Conservation (phyloP, 768 basidiomycete species). For the Lactarius pseudohatsudake region DNA sequence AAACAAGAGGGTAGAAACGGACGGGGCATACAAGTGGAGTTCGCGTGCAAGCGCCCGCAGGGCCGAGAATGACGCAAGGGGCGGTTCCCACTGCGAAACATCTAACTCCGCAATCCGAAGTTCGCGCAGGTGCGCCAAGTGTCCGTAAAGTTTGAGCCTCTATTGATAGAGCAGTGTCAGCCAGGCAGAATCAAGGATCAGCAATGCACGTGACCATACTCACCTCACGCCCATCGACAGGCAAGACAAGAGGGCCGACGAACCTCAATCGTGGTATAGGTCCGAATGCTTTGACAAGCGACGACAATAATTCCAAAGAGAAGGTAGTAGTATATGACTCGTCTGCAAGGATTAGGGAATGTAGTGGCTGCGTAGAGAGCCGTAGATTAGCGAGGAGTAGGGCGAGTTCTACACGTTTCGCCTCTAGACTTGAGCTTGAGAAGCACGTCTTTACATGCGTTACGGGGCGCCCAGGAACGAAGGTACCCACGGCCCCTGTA, state of each 20-base stretch:
- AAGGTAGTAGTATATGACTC: constrained; percentile 55
- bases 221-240: constrained; percentile 56
- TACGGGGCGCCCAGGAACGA: constrained; percentile 59
- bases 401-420: constrained; percentile 54
- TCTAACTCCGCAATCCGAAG: constrained; percentile 63
- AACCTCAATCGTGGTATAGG: constrained; percentile 47
- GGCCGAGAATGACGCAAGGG: constrained; percentile 51
- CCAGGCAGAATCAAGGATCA: neutral
- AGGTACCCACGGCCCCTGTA: constrained; percentile 55
- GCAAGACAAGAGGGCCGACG: constrained; percentile 63
- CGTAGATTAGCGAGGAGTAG: constrained; percentile 48
- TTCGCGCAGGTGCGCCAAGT: constrained; percentile 51
- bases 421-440: constrained; percentile 47
- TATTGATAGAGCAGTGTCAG: constrained; percentile 31
- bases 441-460: constrained; percentile 69
- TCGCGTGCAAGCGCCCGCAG: constrained; percentile 60
- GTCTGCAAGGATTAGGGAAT: constrained; percentile 62
- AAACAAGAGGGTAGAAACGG: constrained; percentile 54
- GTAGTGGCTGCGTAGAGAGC: constrained; percentile 45
- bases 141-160: constrained; percentile 63
- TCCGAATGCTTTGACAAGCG: constrained; percentile 40
- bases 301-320: constrained; percentile 51
- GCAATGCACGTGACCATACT: constrained; percentile 23
- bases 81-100: constrained; percentile 63
- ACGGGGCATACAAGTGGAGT: constrained; percentile 58